These are phyloP conservation scores for Penicillium vulpinum DNA, from an alignment of 2,329 filamentous ascomycete genomes.

Conservation along the genomic window DNA sequence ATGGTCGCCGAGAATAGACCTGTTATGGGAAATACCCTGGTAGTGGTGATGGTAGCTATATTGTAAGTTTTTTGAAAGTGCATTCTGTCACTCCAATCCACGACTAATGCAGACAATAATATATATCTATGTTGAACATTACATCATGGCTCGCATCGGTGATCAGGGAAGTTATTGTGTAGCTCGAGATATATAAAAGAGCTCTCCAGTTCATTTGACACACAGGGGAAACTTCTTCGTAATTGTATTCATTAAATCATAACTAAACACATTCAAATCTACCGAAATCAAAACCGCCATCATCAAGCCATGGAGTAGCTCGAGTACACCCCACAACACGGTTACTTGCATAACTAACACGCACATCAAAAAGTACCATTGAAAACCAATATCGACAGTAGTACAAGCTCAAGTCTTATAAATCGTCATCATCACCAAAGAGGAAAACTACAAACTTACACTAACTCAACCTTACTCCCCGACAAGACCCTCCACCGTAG, in stretches of 20 bases:
- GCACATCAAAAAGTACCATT: not conserved
- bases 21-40: no score
- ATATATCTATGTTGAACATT: no score
- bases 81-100: no score
- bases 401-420: not conserved
- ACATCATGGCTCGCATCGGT: not conserved
- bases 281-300: not conserved
- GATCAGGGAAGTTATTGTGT: not conserved
- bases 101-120: no score
- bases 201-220: not conserved
- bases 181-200: not conserved
- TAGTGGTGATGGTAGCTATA: no score
- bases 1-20: no score
- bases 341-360: not conserved
- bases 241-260: not conserved
- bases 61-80: no score
- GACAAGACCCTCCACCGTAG: conserved; percentile 16
- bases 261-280: not conserved
- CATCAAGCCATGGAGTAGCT: not conserved
- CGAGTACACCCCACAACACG: not conserved
- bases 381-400: not conserved
- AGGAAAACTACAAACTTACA: not conserved
- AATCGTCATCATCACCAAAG: not conserved
- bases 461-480: conserved; percentile 9
- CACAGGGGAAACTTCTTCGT: not conserved